Base-by-base conservation (phyloP, 305 asterid genomes). In the Galium porrigens region DNA sequence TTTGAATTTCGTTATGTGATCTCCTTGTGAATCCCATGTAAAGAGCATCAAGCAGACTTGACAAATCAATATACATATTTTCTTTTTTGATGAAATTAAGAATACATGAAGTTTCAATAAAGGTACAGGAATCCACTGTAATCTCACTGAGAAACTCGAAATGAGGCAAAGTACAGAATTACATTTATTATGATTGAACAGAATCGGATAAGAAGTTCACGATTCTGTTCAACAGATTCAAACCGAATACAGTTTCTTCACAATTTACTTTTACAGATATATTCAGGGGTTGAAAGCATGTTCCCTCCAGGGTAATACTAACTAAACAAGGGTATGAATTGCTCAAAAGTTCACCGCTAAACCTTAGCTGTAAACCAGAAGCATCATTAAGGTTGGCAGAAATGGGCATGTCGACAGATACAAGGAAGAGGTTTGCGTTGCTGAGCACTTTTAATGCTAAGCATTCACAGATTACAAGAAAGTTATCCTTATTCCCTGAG, bases 221-320 rank as follows among this genome's bases (percentile, higher is more conserved):
- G 68, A 87, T 77, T 77, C 95, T 83, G 73, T 92, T 89, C 74
- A 92, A 80, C 75, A 92, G 78, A 79, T 92, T 92, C 70, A 89
- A 78, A 75, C 91, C 95, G 77, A 90, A 88, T 65, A 90, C 96
- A 69, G 97, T 86, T 72, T 91, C 95, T 76, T 91, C 96, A 71
- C 96, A 91, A 72, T 86, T 86, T 76, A 86, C 75, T 76, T 86
- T 89, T 66, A 89, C 94, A 1, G 78, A 70, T 18, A 83, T 83
- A 65, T 85, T 87, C 59, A 88, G 85, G 22, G 87, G 94, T 78
- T 85, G 88, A 34, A 76, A 73, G 81, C 89, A 87, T 68, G 79
- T 77, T 70, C 99, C 97, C 74, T 84, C 82, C 51, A 89, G 80
- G 59, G 85, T 76, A 64, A 87, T 85, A 52, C 94, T 80, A 77